These are phyloP conservation scores for Cornus suecica DNA, from an alignment of 148 eudicot species.

Conservation along the genomic window DNA sequence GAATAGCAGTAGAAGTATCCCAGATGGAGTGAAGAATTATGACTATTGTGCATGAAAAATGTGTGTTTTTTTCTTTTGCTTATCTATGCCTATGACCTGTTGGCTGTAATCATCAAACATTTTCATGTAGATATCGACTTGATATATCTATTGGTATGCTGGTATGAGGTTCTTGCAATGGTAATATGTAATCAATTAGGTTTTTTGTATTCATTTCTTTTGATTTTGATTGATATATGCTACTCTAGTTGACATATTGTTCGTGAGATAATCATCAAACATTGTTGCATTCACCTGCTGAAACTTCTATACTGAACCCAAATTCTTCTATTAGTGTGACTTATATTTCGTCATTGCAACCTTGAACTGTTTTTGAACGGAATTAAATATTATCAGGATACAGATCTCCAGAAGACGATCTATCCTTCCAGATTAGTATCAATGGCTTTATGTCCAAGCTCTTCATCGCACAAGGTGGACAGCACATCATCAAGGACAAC, in stretches of 20 bases:
- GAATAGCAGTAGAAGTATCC: no score
- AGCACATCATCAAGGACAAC: constrained; percentile 17
- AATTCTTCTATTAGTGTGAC: background rate
- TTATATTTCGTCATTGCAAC: background rate
- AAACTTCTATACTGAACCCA: background rate
- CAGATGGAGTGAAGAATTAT: no score
- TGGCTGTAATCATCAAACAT: background rate
- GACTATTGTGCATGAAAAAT: no score
- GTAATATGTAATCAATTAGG: background rate
- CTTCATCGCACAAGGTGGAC: constrained; percentile 21
- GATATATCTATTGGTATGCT: background rate
- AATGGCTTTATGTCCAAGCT: constrained; percentile 45
- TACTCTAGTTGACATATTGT: background rate
- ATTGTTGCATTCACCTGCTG: background rate
- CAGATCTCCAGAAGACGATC: constrained; percentile 54
- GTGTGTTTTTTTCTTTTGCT: no score
- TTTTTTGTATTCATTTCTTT: background rate
- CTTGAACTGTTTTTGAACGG: background rate
- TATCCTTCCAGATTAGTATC: constrained; percentile 61
- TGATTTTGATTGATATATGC: background rate
- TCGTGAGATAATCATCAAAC: background rate
- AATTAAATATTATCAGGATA: constrained; percentile 33
- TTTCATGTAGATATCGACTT: background rate
- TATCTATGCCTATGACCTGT: no score
- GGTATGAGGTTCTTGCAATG: background rate